Evolutionary conservation across 2,329 filamentous ascomycete species (phyloP).

Genomic region (Cytospora leucostoma): DNA sequence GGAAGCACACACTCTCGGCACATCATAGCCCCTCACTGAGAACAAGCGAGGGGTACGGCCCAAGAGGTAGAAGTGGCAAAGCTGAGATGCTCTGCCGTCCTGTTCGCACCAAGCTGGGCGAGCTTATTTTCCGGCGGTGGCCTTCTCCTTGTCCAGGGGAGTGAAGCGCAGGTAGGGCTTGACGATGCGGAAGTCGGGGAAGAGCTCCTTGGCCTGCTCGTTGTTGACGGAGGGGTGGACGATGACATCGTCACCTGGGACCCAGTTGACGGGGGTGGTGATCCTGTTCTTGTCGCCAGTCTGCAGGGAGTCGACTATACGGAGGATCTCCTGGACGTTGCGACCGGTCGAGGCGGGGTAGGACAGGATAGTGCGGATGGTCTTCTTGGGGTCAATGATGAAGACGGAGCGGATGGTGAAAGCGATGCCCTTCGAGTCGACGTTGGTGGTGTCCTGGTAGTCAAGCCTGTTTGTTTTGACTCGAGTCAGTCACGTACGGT

Average conservation of each 20-base stretch:
- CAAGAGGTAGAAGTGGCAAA: no score
- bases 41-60: no score
- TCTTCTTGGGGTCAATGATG: slow-evolving; percentile 92
- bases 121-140: slow-evolving; percentile 37
- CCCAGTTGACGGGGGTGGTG: slow-evolving; percentile 90
- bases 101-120: neutral
- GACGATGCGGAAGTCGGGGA: slow-evolving; percentile 71
- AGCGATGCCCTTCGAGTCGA: slow-evolving; percentile 79
- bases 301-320: slow-evolving; percentile 77
- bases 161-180: slow-evolving; percentile 78
- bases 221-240: slow-evolving; percentile 82
- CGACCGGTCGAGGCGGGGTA: slow-evolving; percentile 91
- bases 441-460: slow-evolving; percentile 78
- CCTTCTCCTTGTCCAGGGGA: slow-evolving; percentile 59
- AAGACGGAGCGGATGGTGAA: slow-evolving; percentile 96
- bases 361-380: slow-evolving; percentile 86
- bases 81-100: no score
- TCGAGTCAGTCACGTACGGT: neutral
- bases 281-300: slow-evolving; percentile 85
- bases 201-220: slow-evolving; percentile 83
- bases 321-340: slow-evolving; percentile 77
- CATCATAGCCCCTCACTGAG: no score
- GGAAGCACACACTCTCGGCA: no score
- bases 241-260: slow-evolving; percentile 86
- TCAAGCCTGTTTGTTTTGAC: slow-evolving; percentile 57